Evolutionary conservation across 2,329 filamentous ascomycete species (phyloP).

Genomic region (Pyrenochaeta sp.): DNA sequence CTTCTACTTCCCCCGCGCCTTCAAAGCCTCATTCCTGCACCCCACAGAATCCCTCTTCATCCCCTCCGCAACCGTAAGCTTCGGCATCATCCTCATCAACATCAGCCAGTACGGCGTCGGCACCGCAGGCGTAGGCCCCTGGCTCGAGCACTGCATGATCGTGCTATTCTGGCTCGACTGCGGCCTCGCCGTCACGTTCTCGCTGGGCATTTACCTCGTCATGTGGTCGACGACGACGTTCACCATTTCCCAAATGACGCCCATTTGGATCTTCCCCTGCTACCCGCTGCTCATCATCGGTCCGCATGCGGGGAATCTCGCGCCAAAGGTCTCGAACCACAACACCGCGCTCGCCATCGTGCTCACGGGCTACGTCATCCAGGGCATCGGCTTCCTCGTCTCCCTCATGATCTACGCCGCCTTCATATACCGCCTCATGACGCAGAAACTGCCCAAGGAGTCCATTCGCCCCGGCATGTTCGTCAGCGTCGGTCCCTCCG

Average conservation of each 20-base stretch:
- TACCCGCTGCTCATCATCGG: constrained; percentile 82
- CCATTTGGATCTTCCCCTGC: constrained; percentile 86
- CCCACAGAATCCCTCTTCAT: constrained; percentile 81
- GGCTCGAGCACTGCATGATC: constrained; percentile 63
- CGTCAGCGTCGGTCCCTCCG: constrained; percentile 79
- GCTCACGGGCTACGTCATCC: constrained; percentile 65
- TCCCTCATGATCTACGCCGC: constrained; percentile 82
- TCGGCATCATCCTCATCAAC: constrained; percentile 70
- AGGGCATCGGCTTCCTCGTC: constrained; percentile 70
- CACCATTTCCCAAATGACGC: constrained; percentile 84
- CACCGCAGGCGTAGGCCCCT: constrained; percentile 61
- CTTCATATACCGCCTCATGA: constrained; percentile 88
- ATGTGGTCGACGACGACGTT: constrained; percentile 73
- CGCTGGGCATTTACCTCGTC: constrained; percentile 75
- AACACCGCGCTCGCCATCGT: constrained; percentile 61
- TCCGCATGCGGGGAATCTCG: constrained; percentile 71
- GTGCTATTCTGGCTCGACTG: constrained; percentile 79
- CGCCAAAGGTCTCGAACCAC: constrained; percentile 53
- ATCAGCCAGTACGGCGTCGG: constrained; percentile 74
- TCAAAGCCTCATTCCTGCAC: constrained; percentile 75
- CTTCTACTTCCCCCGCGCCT: constrained; percentile 72
- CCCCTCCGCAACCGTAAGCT: constrained; percentile 71
- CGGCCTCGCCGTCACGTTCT: constrained; percentile 70
- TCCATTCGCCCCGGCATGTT: constrained; percentile 83
- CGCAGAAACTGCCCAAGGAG: constrained; percentile 81